Evolutionary conservation across 352 stramenopile genomes (phyloP), one percentile per base, ranked within the genome.

Genomic region (Pythium chondricola): DNA sequence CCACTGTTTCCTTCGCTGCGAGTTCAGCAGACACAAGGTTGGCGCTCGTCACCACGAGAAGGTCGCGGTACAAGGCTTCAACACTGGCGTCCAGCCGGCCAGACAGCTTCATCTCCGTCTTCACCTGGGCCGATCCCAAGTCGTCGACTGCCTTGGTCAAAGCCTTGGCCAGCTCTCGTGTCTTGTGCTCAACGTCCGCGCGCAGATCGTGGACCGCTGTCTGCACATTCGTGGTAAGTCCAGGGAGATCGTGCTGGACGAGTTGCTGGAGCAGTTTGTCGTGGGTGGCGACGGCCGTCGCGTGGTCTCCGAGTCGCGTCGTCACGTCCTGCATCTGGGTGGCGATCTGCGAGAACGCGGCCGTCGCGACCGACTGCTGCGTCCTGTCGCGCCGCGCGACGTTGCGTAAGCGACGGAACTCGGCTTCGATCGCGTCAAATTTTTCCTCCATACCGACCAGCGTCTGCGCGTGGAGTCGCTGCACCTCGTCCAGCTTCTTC

Each of bases 401-500:
- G 16, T 63, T 68, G 9, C 71, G 67, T 27, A 85, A 41, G 16
- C 71, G 67, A 3, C 76, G 63, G 5, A 88, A 49, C 31, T 88
- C 75, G 13, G 74, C 50, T 24, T 85, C 71, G 2, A 83, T 40
- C 2, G 61, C 50, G 17, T 83, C 67, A 6, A 88, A 48, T 17
- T 83, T 83, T 48, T 85, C 73, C 8, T 85, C 73, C 4, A 83
- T 58, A 4, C 73, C 67, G 24, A 75, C 48, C 17, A 88, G 59
- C 3, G 56, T 61, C 38, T 79, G 56, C 0, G 47, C 65, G 14
- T 84, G 71, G 2, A 66, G 39, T 9, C 71, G 64, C 25, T 79
- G 64, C 0, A 55, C 55, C 4, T 69, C 61, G n/a, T 74, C 58
- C 7, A 88, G 43, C 14, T 69, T 69, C 26, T 66, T 43, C 8